Evolutionary conservation across 139 green algal genomes (phyloP).

Genomic region (Pleodorina starrii): DNA sequence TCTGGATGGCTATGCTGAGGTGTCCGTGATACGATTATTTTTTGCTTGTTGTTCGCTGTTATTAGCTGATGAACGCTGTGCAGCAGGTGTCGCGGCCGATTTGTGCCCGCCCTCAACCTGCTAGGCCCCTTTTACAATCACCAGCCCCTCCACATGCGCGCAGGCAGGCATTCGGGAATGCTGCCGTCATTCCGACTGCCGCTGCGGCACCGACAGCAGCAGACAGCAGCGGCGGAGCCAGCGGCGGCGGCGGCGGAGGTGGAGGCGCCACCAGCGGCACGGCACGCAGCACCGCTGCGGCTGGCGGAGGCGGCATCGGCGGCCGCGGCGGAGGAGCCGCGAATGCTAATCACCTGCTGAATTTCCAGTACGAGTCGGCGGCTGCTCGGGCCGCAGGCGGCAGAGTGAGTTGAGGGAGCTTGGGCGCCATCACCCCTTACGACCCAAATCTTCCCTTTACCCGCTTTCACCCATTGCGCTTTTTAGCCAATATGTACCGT

Average conservation of each 20-base stretch:
- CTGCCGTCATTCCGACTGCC: neutral
- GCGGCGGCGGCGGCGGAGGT: neutral
- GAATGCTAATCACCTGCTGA: constrained; percentile 76
- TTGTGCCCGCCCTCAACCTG: too few species aligned
- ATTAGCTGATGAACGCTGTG: too few species aligned
- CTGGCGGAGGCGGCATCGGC: neutral
- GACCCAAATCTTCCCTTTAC: too few species aligned
- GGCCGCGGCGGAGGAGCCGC: constrained; percentile 16
- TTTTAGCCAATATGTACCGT: too few species aligned
- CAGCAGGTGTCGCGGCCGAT: too few species aligned
- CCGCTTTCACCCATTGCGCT: too few species aligned
- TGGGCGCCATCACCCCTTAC: too few species aligned
- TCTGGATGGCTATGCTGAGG: neutral
- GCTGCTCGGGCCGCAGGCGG: neutral
- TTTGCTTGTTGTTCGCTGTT: too few species aligned
- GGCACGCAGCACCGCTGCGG: neutral
- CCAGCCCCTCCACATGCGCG: neutral
- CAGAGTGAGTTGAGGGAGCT: too few species aligned
- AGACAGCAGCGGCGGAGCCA: neutral
- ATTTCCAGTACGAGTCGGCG: constrained; percentile 70
- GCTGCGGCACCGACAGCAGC: too few species aligned
- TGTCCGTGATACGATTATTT: neutral
- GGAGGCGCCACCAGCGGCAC: neutral
- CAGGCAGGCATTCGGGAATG: neutral
- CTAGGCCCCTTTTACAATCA: too few species aligned